Base-by-base conservation (phyloP, 2,329 filamentous ascomycete genomes). In the Lasiodiplodia citricola region DNA sequence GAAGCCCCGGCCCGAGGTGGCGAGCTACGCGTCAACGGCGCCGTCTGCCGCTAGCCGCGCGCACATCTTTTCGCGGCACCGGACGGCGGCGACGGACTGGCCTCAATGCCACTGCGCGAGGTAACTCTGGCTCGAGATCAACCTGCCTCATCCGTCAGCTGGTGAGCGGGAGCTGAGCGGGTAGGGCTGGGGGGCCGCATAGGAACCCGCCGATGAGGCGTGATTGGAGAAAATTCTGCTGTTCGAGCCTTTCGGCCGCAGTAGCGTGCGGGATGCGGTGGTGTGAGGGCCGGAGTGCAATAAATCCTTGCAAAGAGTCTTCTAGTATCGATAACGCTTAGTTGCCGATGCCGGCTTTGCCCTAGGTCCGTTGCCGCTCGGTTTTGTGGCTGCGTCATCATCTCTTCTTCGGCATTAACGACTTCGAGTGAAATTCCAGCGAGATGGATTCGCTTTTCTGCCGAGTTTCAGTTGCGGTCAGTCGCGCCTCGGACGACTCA, bases 1-100 rank as follows among this genome's bases (percentile, higher is more conserved):
- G 55, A n/a, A 60, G 58, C 50, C 31, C 54, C 65, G 65, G 65
- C 55, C 65, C 65, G 65, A 67, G 65, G 55, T 67, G 65, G 65
- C 55, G 65, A 51, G 16, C n/a, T 23, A 60, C 54, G 28, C 35
- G 60, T 52, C 60, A 38, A 64, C 25, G 28, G 44, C 44, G 55
- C 44, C 7, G 18, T 16, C 31, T 16, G 38, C 38, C 28, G 11
- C 55, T 35, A 60, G 44, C 54, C 52, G 13, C 41, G 52, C 8
- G 18, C 38, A 23, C 50, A 28, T 50, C 25, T 16, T 16, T 25
- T 47, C 18, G 38, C 38, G 25, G 23, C 54, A n/a, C 14, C 47
- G 21, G 52, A 57, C 18, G 28, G 23, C 25, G 23, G 1, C 41
- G 44, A 25, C n/a, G 28, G 28, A 11, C n/a, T 25, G 60, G n/a